Evolutionary conservation across 2,329 filamentous ascomycete species (phyloP).

Genomic region (Verticillium alfalfae): DNA sequence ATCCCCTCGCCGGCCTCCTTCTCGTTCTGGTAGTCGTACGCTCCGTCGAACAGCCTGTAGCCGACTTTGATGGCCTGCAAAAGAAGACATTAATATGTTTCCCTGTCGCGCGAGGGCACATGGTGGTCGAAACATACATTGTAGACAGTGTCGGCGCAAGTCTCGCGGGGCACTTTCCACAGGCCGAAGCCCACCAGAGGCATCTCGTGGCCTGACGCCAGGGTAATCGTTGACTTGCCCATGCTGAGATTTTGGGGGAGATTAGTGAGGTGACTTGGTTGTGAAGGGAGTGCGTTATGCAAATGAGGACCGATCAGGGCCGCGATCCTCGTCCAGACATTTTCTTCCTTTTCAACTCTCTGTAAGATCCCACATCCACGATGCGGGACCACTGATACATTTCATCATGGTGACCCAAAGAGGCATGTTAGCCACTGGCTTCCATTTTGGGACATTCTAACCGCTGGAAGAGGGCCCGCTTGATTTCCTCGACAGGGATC

Average conservation of each 20-base stretch:
- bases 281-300: background rate
- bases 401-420: background rate
- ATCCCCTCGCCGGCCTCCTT: constrained; percentile 61
- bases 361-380: background rate
- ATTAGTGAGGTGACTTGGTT: background rate
- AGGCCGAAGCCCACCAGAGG: constrained; percentile 72
- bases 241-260: background rate
- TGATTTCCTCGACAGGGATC: background rate
- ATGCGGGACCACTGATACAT: background rate
- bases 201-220: constrained; percentile 63
- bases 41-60: constrained; percentile 48
- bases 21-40: constrained; percentile 59
- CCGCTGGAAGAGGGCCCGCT: background rate
- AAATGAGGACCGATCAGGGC: background rate
- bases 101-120: no score
- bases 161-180: constrained; percentile 76
- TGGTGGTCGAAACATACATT: constrained; percentile 29
- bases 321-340: background rate
- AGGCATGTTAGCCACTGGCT: background rate
- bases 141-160: constrained; percentile 71
- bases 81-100: background rate
- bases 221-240: constrained; percentile 43
- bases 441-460: background rate
- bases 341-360: background rate
- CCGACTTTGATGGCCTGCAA: constrained; percentile 41